Conservation (phyloP, 257 asterid species). For the Salvia rosmarinus region DNA sequence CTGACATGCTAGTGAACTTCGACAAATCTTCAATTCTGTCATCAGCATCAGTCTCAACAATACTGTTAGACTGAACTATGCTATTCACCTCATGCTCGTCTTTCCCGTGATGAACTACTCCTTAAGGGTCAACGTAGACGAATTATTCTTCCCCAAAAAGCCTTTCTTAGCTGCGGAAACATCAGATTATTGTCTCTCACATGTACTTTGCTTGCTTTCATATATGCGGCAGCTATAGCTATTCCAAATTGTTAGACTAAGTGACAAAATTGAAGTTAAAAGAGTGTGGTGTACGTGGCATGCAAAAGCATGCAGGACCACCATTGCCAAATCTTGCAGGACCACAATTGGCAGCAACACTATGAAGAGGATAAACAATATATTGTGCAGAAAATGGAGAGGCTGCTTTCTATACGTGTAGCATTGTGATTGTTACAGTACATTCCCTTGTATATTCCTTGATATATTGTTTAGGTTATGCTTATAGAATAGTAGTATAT, state of each 20-base stretch:
- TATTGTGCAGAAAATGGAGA: too few relatives aligned
- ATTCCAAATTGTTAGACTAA: slow-evolving; percentile 48
- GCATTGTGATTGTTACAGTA: too few relatives aligned
- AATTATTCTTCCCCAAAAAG: slow-evolving; percentile 71
- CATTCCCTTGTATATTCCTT: too few relatives aligned
- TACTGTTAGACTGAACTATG: slow-evolving; percentile 77
- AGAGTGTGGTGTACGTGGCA: too few relatives aligned
- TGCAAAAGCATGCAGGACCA: too few relatives aligned
- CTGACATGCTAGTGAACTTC: slow-evolving; percentile 94
- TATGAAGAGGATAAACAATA: too few relatives aligned
- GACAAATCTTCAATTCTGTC: slow-evolving; percentile 59
- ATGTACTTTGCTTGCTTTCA: slow-evolving; percentile 51
- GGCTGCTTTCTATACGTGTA: too few relatives aligned
- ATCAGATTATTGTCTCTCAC: slow-evolving; percentile 66
- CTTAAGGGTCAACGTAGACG: slow-evolving; percentile 76
- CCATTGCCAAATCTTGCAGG: too few relatives aligned
- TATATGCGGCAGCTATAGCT: slow-evolving; percentile 72
- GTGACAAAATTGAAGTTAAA: too few relatives aligned
- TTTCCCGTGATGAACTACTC: slow-evolving; percentile 97
- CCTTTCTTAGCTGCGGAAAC: slow-evolving; percentile 49
- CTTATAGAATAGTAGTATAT: too few relatives aligned
- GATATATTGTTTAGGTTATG: too few relatives aligned
- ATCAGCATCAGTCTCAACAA: slow-evolving; percentile 55
- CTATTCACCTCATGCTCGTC: slow-evolving; percentile 95
- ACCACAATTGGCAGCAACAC: too few relatives aligned